phyloP scores from a whole-genome alignment of 1,284 basidiomycete species.

The Puccinia novopanici region DNA sequence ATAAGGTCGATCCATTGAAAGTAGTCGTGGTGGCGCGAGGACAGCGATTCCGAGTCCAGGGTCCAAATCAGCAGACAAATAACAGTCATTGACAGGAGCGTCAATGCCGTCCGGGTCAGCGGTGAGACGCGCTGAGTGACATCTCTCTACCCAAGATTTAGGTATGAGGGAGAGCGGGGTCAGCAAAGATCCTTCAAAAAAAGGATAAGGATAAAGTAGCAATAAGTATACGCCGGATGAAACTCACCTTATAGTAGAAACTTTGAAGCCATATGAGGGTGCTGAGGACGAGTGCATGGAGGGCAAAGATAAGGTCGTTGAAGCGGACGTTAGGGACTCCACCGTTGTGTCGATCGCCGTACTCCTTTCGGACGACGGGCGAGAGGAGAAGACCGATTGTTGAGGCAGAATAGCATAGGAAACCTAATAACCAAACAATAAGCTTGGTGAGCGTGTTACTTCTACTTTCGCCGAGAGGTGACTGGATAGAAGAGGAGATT shows the following conservation, averaged over 20 bases:
- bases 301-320: conserved; percentile 35
- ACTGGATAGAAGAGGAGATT: neutral
- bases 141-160: too few relatives aligned
- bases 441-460: too few relatives aligned
- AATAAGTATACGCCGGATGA: neutral
- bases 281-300: conserved; percentile 41
- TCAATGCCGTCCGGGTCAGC: conserved; percentile 10
- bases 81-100: conserved; percentile 3
- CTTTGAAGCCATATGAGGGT: conserved; percentile 25
- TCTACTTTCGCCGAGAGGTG: neutral
- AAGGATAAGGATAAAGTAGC: neutral
- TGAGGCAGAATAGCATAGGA: conserved; percentile 54
- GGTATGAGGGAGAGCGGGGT: neutral
- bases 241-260: conserved; percentile 25
- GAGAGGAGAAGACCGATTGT: conserved; percentile 53
- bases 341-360: conserved; percentile 35
- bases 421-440: conserved; percentile 51
- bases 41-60: conserved; percentile 17
- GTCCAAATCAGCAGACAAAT: conserved; percentile 28
- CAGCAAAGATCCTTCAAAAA: neutral
- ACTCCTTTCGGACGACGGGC: conserved; percentile 53
- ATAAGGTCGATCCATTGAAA: conserved; percentile 41
- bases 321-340: conserved; percentile 52
- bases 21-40: conserved; percentile 8
- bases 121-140: conserved; percentile 29